Conservation (phyloP, 2,329 filamentous ascomycete species). For the Lecanicillium sp. region DNA sequence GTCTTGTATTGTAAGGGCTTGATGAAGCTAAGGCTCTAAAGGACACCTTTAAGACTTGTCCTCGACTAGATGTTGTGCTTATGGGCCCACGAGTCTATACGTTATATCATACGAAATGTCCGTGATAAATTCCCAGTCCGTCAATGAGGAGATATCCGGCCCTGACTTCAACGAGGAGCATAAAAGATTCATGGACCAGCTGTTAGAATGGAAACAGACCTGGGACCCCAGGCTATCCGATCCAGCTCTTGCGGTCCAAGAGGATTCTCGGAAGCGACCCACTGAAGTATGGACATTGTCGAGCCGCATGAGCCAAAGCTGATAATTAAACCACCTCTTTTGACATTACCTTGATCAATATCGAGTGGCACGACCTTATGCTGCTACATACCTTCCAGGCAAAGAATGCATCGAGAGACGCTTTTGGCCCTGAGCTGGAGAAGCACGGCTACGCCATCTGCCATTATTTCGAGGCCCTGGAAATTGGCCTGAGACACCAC, state of each 20-base stretch:
- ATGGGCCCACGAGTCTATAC: constrained; percentile 57
- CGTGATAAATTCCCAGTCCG: constrained; percentile 62
- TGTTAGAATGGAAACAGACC: constrained; percentile 42
- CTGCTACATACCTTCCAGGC: constrained; percentile 76
- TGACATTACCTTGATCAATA: constrained; percentile 62
- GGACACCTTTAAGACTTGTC: no score
- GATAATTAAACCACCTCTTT: constrained; percentile 68
- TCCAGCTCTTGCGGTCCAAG: constrained; percentile 49
- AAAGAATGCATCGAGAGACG: constrained; percentile 44
- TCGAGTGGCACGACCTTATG: constrained; percentile 71
- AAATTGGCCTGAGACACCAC: constrained; percentile 61
- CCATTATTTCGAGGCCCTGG: constrained; percentile 71
- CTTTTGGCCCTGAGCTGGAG: constrained; percentile 45
- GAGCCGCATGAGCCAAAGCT: constrained; percentile 62
- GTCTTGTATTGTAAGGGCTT: no score
- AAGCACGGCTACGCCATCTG: constrained; percentile 61
- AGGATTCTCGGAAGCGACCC: constrained; percentile 46
- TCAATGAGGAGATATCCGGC: constrained; percentile 52
- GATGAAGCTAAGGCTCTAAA: no score
- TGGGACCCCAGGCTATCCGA: constrained; percentile 57
- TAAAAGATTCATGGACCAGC: constrained; percentile 36
- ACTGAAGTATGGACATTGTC: constrained; percentile 56
- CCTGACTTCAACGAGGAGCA: constrained; percentile 60
- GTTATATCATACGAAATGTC: constrained; percentile 75
- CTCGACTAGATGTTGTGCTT: no score